Percentiles rank a stretch among this genome's conserved stretches.
These are phyloP conservation scores for Hirsutella rhossiliensis DNA, from an alignment of 2,329 filamentous ascomycete genomes.

Conservation along the genomic window DNA sequence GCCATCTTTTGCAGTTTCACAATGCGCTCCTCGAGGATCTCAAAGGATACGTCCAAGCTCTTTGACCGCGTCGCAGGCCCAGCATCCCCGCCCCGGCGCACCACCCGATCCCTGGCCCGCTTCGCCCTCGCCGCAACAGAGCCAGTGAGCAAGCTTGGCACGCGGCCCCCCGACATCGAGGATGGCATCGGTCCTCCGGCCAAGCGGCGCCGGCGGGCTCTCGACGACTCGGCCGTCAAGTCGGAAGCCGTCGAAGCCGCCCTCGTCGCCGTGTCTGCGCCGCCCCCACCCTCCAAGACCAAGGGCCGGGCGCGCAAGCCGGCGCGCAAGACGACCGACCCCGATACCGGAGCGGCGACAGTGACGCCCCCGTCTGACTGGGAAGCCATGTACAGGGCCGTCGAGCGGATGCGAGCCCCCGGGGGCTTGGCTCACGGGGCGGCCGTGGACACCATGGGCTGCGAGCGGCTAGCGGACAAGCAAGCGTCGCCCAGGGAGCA, in stretches of 20 bases:
- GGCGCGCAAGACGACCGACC: conserved; percentile 29
- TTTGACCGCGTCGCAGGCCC: conserved; percentile 24
- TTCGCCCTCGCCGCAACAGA: conserved; percentile 25
- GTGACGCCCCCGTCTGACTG: conserved; percentile 62
- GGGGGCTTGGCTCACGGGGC: conserved; percentile 53
- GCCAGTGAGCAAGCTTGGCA: neutral
- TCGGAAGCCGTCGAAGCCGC: conserved; percentile 22
- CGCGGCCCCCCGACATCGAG: conserved; percentile 38
- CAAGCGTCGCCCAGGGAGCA: conserved; percentile 40
- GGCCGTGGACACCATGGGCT: conserved; percentile 96
- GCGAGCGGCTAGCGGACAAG: conserved; percentile 57
- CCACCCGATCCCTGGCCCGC: conserved; percentile 36
- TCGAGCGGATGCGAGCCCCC: conserved; percentile 61
- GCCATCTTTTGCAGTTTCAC: neutral
- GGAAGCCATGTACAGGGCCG: conserved; percentile 67
- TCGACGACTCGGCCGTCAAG: conserved; percentile 19
- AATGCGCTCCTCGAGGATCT: conserved; percentile 48
- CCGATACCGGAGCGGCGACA: conserved; percentile 24
- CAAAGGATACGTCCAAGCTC: conserved; percentile 45
- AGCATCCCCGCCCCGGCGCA: conserved; percentile 26
- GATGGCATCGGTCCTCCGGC: conserved; percentile 29
- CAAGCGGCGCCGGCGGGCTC: conserved; percentile 16
- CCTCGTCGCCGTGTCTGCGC: conserved; percentile 11
- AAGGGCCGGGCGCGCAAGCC: conserved; percentile 30
- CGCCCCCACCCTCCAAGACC: conserved; percentile 9